Evolutionary conservation across 2,329 filamentous ascomycete genomes (phyloP).

Genomic region (Aspergillus hiratsukae): DNA sequence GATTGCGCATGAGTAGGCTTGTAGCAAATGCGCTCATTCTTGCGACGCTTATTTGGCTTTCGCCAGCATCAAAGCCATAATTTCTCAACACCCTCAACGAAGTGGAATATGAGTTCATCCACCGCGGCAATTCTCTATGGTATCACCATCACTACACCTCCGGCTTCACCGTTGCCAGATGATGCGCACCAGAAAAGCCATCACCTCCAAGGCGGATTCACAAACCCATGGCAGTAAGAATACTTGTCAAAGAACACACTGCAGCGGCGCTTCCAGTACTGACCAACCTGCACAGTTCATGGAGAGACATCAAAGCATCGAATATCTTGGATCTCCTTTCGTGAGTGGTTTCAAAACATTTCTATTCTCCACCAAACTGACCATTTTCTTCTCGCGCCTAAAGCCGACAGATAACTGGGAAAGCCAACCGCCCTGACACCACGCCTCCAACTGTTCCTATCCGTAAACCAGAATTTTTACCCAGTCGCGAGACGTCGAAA

Average conservation of each 20-base stretch:
- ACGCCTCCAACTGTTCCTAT: constrained; percentile 63
- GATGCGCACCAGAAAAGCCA: constrained; percentile 38
- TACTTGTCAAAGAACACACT: background rate
- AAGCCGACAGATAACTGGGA: constrained; percentile 46
- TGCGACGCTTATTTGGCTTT: constrained; percentile 20
- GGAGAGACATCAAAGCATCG: constrained; percentile 8
- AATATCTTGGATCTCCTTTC: constrained; percentile 2
- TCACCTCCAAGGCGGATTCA: constrained; percentile 36
- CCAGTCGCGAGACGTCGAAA: constrained; percentile 52
- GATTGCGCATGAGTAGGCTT: background rate
- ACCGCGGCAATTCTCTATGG: constrained; percentile 39
- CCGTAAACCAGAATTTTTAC: constrained; percentile 62
- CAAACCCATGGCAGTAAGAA: constrained; percentile 43
- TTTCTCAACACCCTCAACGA: constrained; percentile 9
- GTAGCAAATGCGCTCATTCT: constrained; percentile 18
- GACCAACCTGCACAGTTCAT: constrained; percentile 17
- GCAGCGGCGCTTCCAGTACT: background rate
- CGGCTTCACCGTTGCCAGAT: constrained; percentile 31
- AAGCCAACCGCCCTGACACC: constrained; percentile 56
- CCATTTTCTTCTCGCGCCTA: background rate
- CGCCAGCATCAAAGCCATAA: constrained; percentile 11
- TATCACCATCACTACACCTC: constrained; percentile 36
- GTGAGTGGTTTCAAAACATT: constrained; percentile 11
- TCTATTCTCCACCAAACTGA: background rate
- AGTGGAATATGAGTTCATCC: constrained; percentile 34